phyloP scores from a whole-genome alignment of 495 filamentous ascomycete species.

The Thermothielavioides terrestris region DNA sequence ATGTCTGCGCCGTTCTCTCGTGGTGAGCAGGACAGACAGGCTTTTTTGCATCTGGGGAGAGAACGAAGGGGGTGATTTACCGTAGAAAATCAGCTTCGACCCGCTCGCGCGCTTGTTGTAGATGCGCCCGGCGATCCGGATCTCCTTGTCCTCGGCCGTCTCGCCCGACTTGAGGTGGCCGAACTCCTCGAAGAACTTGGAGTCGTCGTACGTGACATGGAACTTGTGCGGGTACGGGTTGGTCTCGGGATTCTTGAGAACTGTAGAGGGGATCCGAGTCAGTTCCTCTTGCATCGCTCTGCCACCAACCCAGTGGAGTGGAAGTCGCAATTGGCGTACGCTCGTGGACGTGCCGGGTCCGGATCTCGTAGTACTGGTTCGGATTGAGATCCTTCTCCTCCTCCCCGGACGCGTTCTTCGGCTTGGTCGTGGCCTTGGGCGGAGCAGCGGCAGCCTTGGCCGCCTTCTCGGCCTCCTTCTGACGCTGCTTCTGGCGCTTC shows the following conservation, averaged over 20 bases:
- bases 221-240: slow-evolving; percentile 99
- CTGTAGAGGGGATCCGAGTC: slow-evolving; percentile 3
- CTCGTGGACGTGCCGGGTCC: slow-evolving; percentile 75
- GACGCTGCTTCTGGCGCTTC: slow-evolving; percentile 87
- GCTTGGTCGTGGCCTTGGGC: slow-evolving; percentile 57
- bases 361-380: slow-evolving; percentile 96
- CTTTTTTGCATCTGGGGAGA: too few relatives aligned
- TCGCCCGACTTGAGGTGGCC: slow-evolving; percentile 78
- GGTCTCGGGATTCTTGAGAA: slow-evolving; percentile 68
- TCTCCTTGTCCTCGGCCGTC: slow-evolving; percentile 56
- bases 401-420: slow-evolving; percentile 44
- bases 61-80: slow-evolving; percentile 3
- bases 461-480: slow-evolving; percentile 78
- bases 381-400: slow-evolving; percentile 59
- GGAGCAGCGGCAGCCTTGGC: slow-evolving; percentile 72
- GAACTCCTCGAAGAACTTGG: slow-evolving; percentile 67
- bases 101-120: slow-evolving; percentile 80
- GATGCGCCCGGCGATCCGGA: slow-evolving; percentile 76
- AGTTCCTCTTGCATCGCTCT: not conserved
- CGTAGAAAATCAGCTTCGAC: slow-evolving; percentile 83
- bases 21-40: too few relatives aligned
- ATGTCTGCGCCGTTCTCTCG: slow-evolving; percentile 51
- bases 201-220: slow-evolving; percentile 68
- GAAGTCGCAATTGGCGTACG: slow-evolving; percentile 21
- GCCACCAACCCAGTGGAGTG: not conserved